phyloP scores from a whole-genome alignment of 768 basidiomycete genomes.

The Fomitopsis serialis region DNA sequence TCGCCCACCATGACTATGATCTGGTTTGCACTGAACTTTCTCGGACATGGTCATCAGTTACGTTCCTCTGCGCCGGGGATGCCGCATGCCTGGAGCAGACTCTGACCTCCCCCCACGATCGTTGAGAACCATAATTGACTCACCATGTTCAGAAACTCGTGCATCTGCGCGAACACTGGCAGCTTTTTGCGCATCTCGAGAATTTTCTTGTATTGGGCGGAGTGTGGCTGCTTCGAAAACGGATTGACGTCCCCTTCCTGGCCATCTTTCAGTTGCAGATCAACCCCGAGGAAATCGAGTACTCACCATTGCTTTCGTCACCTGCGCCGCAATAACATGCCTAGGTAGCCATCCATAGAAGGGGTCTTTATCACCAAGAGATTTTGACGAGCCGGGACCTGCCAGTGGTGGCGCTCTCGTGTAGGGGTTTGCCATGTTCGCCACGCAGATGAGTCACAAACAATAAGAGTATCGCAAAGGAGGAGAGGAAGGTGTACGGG shows the following conservation, averaged over 20 bases:
- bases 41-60: slow-evolving; percentile 20
- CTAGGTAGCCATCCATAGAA: slow-evolving; percentile 22
- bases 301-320: slow-evolving; percentile 20
- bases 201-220: slow-evolving; percentile 81
- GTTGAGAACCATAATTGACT: slow-evolving; percentile 26
- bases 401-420: slow-evolving; percentile 15
- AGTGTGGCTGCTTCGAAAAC: slow-evolving; percentile 78
- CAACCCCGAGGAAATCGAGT: no score
- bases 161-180: slow-evolving; percentile 90
- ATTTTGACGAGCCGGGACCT: background rate
- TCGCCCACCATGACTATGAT: slow-evolving; percentile 91
- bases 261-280: background rate
- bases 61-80: slow-evolving; percentile 12
- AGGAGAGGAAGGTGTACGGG: no score
- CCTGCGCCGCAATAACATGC: slow-evolving; percentile 17
- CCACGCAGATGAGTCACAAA: no score
- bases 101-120: slow-evolving; percentile 24
- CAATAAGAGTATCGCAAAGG: no score
- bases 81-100: slow-evolving; percentile 20
- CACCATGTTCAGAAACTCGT: slow-evolving; percentile 86
- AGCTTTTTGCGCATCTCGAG: slow-evolving; percentile 80
- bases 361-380: slow-evolving; percentile 14
- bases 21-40: slow-evolving; percentile 71
- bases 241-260: slow-evolving; percentile 82
- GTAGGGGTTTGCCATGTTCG: slow-evolving; percentile 15